Percentiles rank a stretch among this genome's conserved stretches.
Evolutionary conservation across 257 asterid genomes (phyloP).

Genomic region (Plantago ovata): DNA sequence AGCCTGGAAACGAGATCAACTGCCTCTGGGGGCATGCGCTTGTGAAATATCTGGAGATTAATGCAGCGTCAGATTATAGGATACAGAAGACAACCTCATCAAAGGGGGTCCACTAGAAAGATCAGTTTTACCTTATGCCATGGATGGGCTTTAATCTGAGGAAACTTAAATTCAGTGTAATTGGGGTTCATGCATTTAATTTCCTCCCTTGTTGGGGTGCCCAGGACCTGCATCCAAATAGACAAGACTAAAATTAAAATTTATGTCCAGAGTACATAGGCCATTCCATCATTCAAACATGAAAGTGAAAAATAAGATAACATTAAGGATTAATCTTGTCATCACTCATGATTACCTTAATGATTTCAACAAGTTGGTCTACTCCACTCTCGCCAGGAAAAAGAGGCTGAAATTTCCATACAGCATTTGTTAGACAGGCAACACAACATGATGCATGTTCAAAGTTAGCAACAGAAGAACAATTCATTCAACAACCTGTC

Average conservation of each 20-base stretch:
- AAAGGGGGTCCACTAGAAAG: background rate
- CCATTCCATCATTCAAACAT: background rate
- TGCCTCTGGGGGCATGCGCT: conserved; percentile 77
- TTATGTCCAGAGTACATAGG: background rate
- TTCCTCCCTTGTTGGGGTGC: conserved; percentile 95
- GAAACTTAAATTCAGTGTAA: conserved; percentile 81
- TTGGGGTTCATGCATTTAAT: conserved; percentile 94
- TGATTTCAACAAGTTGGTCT: conserved; percentile 85
- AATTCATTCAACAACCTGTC: conserved; percentile 45
- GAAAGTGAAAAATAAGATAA: background rate
- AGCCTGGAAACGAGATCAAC: conserved; percentile 84
- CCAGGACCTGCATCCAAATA: conserved; percentile 48
- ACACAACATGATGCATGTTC: background rate
- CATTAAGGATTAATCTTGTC: background rate
- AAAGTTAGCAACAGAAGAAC: background rate
- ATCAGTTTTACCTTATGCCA: conserved; percentile 75
- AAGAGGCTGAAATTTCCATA: conserved; percentile 54
- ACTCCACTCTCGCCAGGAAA: conserved; percentile 95
- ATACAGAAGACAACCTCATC: conserved; percentile 6
- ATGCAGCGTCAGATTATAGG: background rate
- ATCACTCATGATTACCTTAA: conserved; percentile 55
- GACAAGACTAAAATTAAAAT: background rate
- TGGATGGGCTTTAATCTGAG: conserved; percentile 88
- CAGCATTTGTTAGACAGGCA: background rate
- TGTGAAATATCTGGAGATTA: conserved; percentile 49